These are phyloP conservation scores for Ilyonectria destructans DNA, from an alignment of 2,329 filamentous ascomycete genomes.

Conservation along the genomic window DNA sequence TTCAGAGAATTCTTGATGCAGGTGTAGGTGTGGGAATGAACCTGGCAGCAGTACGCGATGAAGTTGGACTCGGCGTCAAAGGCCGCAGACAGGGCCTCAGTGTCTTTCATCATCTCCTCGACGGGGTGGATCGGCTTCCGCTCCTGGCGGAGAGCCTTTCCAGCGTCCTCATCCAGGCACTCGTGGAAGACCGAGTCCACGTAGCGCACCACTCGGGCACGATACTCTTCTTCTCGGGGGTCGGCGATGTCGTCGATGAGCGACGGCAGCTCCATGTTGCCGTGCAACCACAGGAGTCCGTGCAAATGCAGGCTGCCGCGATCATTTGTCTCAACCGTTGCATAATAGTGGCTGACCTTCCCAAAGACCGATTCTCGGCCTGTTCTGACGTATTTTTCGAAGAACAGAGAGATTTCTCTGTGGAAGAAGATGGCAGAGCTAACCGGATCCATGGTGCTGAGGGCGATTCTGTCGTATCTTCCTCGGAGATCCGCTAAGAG, in stretches of 20 bases:
- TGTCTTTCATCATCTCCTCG: not conserved
- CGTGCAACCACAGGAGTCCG: not conserved
- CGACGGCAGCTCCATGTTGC: conserved; percentile 8
- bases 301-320: not conserved
- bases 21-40: conserved; percentile 21
- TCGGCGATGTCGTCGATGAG: not conserved
- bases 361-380: conserved; percentile 17
- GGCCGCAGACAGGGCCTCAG: not conserved
- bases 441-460: not conserved
- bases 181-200: conserved; percentile 24
- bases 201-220: conserved; percentile 9
- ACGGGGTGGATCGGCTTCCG: not conserved
- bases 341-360: not conserved
- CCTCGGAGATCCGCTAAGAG: conserved; percentile 1
- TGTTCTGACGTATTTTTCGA: conserved; percentile 16
- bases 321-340: too few relatives aligned
- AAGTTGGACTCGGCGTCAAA: conserved; percentile 12
- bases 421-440: conserved; percentile 33
- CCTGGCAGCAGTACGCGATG: conserved; percentile 8
- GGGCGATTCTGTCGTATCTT: conserved; percentile 2
- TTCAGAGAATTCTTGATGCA: conserved; percentile 23
- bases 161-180: conserved; percentile 14
- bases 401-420: conserved; percentile 21
- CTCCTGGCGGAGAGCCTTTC: not conserved
- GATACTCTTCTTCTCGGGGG: not conserved